Percentiles rank a stretch among this genome's conserved stretches.
Conservation (phyloP, 73 alveolate species). For the Tetrahymena borealis region DNA sequence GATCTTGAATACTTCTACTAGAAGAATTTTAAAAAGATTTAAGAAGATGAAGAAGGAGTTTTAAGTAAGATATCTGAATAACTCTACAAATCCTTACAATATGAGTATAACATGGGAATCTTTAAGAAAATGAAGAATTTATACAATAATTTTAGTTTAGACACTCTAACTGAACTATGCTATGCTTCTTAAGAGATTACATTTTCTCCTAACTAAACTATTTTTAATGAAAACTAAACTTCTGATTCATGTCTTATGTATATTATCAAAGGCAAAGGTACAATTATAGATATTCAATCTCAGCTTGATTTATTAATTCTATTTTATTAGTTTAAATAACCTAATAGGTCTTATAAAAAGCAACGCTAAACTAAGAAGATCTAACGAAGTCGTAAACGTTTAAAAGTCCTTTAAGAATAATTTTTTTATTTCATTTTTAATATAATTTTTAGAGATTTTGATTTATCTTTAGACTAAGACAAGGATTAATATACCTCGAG, state of each 20-base stretch:
- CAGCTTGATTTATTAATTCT: neutral
- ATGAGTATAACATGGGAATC: neutral
- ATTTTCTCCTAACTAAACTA: neutral
- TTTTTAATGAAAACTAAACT: neutral
- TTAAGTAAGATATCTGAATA: neutral
- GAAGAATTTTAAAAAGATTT: neutral
- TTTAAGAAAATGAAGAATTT: neutral
- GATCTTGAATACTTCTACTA: neutral
- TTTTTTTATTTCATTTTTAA: neutral
- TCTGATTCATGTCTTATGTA: neutral
- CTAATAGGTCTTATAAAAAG: neutral
- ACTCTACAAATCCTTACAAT: neutral
- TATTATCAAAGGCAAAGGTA: neutral
- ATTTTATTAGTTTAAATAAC: neutral
- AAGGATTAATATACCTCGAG: neutral
- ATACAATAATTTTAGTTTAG: neutral
- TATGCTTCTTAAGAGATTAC: neutral
- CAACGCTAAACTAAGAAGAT: neutral
- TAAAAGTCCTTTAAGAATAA: neutral
- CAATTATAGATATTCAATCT: neutral
- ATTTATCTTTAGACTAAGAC: neutral
- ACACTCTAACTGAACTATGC: neutral
- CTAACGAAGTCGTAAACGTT: neutral
- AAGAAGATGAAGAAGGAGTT: neutral
- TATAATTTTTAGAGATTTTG: neutral